Percentiles rank a stretch among this genome's conserved stretches.
Evolutionary conservation across 2,329 filamentous ascomycete genomes (phyloP).

Genomic region (Triangularia setosa): DNA sequence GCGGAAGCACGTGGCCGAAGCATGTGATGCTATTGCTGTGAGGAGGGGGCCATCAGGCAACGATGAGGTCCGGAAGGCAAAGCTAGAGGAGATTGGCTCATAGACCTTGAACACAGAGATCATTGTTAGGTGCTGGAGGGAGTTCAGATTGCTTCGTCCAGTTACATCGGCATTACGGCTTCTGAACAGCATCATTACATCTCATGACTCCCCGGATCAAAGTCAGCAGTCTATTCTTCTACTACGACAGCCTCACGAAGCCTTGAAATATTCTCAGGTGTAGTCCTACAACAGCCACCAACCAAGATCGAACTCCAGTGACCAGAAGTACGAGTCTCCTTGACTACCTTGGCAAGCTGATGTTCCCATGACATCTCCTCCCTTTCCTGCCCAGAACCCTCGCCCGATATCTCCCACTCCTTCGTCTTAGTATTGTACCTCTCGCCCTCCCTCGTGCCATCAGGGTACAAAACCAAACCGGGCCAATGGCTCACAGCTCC

Average conservation of each 20-base stretch:
- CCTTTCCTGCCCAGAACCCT: slow-evolving; percentile 24
- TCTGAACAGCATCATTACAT: no score
- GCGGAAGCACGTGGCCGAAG: no score
- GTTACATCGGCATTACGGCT: no score
- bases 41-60: no score
- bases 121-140: no score
- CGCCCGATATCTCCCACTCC: slow-evolving; percentile 49
- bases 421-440: slow-evolving; percentile 62
- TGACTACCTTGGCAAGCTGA: slow-evolving; percentile 41
- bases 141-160: no score
- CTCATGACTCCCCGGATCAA: no score
- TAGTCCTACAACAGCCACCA: slow-evolving; percentile 51
- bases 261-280: slow-evolving; percentile 27
- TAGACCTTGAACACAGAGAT: no score
- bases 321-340: slow-evolving; percentile 33
- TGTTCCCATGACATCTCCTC: slow-evolving; percentile 42
- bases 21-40: no score
- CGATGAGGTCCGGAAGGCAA: no score
- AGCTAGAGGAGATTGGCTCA: no score
- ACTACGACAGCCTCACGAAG: slow-evolving; percentile 13
- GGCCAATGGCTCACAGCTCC: slow-evolving; percentile 42
- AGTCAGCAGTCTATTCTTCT: no score
- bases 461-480: slow-evolving; percentile 61
- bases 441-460: slow-evolving; percentile 61
- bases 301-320: slow-evolving; percentile 46